Base-by-base conservation (phyloP, 768 basidiomycete genomes). In the Termitomyces heimii region DNA sequence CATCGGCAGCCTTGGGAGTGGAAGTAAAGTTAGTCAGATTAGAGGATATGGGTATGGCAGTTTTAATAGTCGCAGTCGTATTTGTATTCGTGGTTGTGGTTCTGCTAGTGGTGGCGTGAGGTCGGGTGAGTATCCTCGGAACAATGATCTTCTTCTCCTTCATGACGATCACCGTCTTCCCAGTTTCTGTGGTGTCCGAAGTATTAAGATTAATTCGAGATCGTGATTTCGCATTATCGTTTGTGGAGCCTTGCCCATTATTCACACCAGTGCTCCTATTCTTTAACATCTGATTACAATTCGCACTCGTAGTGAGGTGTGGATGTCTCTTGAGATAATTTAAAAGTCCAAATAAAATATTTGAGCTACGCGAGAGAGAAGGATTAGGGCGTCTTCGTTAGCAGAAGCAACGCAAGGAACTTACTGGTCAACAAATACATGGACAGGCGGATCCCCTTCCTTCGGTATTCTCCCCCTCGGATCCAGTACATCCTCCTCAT, bases 321-420 rank as follows among this genome's bases (percentile, higher is more conserved):
- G 76, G 72, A 60, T 82, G 76, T 55, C 79, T 82, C 67, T 83
- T 85, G 52, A 88, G 70, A 69, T 87, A 83, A 29, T 78, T 82
- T n/a, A 93, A 68, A 54, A 93, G 79, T 34, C 92, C 92, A 59
- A 94, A 85, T 46, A 94, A 81, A 60, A 94, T 93, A 67, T 94
- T 94, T 16, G 92, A 94, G 62, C 92, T 93, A 63, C 47, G 58
- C 28, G 16, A 44, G 10, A 44, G 10, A 22, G 6, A 13, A 13
- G 5, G 42, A 22, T 43, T 1, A 43, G 42, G 22, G 14, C 5
- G 10, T 24, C 5, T 24, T 43, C 20, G 12, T 12, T 13, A 22
- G 42, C 12, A 24, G 22, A 43, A 39, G 14, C 5, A 24, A 24
- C 12, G 0, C 28, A 49, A 58, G 49, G 58, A 54, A 57, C 78